These are phyloP conservation scores for Fusarium agapanthi DNA, from an alignment of 2,329 filamentous ascomycete species.

Conservation along the genomic window DNA sequence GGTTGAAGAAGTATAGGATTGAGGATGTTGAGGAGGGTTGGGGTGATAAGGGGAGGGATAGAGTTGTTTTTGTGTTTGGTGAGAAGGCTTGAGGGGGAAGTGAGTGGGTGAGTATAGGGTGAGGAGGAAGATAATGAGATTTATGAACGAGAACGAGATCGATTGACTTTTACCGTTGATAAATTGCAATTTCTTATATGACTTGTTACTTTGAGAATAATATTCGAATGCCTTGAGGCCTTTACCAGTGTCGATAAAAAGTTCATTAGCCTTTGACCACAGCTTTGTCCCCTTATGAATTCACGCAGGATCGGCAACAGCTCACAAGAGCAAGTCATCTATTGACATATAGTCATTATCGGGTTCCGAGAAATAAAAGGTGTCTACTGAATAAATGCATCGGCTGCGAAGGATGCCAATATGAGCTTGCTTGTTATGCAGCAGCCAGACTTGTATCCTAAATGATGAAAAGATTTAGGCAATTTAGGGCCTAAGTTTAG, in stretches of 20 bases:
- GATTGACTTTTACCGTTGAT: neutral
- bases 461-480: neutral
- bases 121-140: neutral
- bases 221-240: neutral
- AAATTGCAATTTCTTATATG: no score
- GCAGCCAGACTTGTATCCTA: neutral
- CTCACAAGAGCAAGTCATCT: neutral
- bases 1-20: conserved; percentile 33
- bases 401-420: no score
- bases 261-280: no score
- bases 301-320: fast-evolving
- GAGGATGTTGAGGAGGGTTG: conserved; percentile 42
- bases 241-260: neutral
- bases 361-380: neutral
- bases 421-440: neutral
- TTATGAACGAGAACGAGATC: neutral
- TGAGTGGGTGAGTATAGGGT: neutral
- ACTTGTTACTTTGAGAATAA: no score
- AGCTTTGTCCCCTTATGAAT: fast-evolving
- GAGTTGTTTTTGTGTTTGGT: conserved; percentile 44
- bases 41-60: conserved; percentile 32
- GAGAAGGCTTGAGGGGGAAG: conserved; percentile 4
- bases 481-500: neutral
- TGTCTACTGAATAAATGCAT: neutral
- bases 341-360: neutral